Evolutionary conservation across 768 basidiomycete species (phyloP).

Genomic region (Tricholoma sp.): DNA sequence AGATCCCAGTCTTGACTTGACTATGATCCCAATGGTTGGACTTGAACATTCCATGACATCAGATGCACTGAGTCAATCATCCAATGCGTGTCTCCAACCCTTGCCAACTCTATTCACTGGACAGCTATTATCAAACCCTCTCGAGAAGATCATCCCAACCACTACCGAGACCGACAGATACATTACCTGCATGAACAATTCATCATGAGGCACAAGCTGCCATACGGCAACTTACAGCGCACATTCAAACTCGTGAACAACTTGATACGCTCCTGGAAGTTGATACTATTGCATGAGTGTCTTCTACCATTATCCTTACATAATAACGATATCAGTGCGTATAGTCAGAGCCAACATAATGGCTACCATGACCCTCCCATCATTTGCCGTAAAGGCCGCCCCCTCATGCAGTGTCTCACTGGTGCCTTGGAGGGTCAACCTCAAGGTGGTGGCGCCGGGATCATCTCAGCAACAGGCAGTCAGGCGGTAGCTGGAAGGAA

Average conservation of each 20-base stretch:
- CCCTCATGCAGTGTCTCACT: constrained; percentile 11
- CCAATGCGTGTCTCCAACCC: not conserved
- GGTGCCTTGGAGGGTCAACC: constrained; percentile 12
- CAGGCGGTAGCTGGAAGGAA: not conserved
- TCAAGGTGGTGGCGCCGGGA: constrained; percentile 7
- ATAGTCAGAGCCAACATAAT: not conserved
- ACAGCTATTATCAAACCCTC: constrained; percentile 6
- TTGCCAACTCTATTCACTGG: not conserved
- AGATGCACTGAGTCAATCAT: not conserved
- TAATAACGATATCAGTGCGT: not conserved
- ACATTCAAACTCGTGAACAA: constrained; percentile 21
- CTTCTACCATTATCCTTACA: not conserved
- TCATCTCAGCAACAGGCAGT: not conserved
- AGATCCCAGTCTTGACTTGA: constrained; percentile 7
- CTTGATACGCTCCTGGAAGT: constrained; percentile 15
- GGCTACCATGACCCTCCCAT: constrained; percentile 12
- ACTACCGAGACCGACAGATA: constrained; percentile 12
- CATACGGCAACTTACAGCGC: constrained; percentile 12
- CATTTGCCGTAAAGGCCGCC: constrained; percentile 14
- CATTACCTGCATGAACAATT: constrained; percentile 14
- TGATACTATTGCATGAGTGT: constrained; percentile 5
- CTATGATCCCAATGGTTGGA: not conserved
- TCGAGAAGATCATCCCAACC: not conserved
- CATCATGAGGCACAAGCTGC: constrained; percentile 19
- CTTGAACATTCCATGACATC: not conserved